phyloP scores from a whole-genome alignment of 2,329 filamentous ascomycete species.

The Diaporthe citri region DNA sequence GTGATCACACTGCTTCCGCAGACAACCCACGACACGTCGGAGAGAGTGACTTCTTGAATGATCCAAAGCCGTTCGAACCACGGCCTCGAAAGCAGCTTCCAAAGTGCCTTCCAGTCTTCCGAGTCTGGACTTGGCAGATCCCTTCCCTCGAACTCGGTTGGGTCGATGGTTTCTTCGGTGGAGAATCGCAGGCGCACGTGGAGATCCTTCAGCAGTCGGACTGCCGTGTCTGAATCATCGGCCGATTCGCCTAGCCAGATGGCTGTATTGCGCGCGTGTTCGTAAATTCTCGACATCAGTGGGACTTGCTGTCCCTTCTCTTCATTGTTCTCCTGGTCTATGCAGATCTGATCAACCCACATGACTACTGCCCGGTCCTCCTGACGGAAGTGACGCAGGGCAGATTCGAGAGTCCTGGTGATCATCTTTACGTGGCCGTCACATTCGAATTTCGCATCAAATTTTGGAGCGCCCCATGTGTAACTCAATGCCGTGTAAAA shows the following conservation, averaged over 20 bases:
- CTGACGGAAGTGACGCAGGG: neutral
- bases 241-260: neutral
- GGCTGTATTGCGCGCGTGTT: neutral
- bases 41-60: neutral
- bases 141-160: neutral
- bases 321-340: slow-evolving; percentile 1
- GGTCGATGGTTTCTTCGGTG: neutral
- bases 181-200: neutral
- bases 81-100: neutral
- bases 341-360: slow-evolving; percentile 5
- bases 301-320: neutral
- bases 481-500: neutral
- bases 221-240: neutral
- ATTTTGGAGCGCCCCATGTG: neutral
- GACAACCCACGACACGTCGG: neutral
- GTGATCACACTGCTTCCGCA: neutral
- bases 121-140: neutral
- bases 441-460: neutral
- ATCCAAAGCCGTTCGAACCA: neutral
- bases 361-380: neutral
- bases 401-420: neutral
- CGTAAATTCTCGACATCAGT: neutral
- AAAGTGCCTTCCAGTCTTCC: neutral
- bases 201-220: neutral
- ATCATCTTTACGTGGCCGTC: neutral